Base-by-base conservation (phyloP, 2,329 filamentous ascomycete genomes). In the Diaporthe vaccinii region DNA sequence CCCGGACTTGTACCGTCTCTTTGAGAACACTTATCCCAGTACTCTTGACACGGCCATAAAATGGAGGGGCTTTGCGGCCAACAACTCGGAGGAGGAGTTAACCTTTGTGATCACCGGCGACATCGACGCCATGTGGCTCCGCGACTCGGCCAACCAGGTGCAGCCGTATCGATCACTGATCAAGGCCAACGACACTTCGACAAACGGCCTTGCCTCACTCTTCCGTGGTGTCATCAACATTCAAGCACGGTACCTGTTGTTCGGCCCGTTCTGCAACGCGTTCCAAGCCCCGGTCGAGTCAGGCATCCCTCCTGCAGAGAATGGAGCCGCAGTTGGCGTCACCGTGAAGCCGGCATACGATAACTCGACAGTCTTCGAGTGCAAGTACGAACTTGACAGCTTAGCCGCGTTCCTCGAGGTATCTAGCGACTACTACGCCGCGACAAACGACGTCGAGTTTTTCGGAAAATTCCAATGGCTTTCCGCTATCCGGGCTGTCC, bases 361-460 rank as follows among this genome's bases (percentile, higher is more conserved):
- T 79, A 87, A 89, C 1, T 87, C 87, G 3, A 88, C 92, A 49
- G 95, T 98, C 0, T 98, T 97, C 81, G 96, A 98, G 83, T 98
- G 96, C 89, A 98, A 98, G 84, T 98, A 97, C 83, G 96, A 98
- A 84, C 91, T 98, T 61, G 96, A 98, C 85, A 96, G 94, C 15
- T 89, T 98, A 1, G 95, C 96, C 0, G 92, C 95, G 41, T 98
- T 98, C 83, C 88, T 98, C 12, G 91, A 94, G 57, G 88, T 98
- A 7, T 92, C 91, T 0, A 94, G 94, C 77, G 91, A 97, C 80
- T 98, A 98, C 86, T 91, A 94, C 84, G 87, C 90, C 31, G 89
- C 90, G 76, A 98, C 95, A 0, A 88, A 89, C 0, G 96, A 96
- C 46, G 90, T 87, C 0, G 89, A 89, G 72, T 95, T 95, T 76